phyloP scores from a whole-genome alignment of 345 rosid genomes.

The Excoecaria cochinchinensis region DNA sequence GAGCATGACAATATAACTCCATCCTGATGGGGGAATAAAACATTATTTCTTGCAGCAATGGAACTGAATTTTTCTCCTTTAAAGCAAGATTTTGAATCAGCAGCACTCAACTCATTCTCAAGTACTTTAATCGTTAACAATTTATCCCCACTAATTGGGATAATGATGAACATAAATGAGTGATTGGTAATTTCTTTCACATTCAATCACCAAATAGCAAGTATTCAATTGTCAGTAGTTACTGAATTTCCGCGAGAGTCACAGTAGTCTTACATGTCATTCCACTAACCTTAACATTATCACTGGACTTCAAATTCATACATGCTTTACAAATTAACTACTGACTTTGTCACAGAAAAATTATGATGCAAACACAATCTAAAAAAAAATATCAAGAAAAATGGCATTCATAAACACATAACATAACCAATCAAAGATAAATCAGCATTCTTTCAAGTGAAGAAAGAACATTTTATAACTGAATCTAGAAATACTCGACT shows the following conservation, averaged over 20 bases:
- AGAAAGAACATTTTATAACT: constrained; percentile 11
- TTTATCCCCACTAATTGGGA: too few relatives aligned
- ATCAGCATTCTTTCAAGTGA: background rate
- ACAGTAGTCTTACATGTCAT: background rate
- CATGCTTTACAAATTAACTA: background rate
- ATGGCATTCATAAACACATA: background rate
- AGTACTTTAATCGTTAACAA: too few relatives aligned
- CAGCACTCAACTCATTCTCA: too few relatives aligned
- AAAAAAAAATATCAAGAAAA: background rate
- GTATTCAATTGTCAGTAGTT: too few relatives aligned
- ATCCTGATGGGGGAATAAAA: too few relatives aligned
- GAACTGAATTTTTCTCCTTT: too few relatives aligned
- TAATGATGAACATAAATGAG: too few relatives aligned
- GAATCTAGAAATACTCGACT: background rate
- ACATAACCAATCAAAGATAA: background rate
- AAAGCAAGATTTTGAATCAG: too few relatives aligned
- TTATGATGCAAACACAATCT: background rate
- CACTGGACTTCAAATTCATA: background rate
- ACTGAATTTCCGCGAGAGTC: background rate
- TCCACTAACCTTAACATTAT: background rate
- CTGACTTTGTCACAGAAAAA: background rate
- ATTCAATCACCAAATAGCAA: too few relatives aligned
- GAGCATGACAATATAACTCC: too few relatives aligned
- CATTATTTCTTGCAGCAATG: too few relatives aligned
- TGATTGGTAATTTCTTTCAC: too few relatives aligned